Evolutionary conservation across 176 grass and related monocot species (phyloP).

Genomic region (Triticum urartu): DNA sequence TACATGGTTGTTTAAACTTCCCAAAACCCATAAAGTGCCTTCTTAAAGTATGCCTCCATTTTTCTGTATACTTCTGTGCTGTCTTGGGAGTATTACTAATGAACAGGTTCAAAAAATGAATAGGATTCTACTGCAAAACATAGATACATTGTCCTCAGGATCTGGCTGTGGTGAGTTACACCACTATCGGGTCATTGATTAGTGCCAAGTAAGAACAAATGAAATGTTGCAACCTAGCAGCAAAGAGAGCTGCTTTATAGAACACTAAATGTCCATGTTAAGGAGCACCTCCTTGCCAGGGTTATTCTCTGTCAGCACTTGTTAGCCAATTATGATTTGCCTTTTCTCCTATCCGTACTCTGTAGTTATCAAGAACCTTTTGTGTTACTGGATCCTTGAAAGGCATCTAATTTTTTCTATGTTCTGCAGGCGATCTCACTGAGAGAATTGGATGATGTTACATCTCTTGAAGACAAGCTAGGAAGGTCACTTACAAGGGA

Average conservation of each 20-base stretch:
- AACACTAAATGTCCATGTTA: slow-evolving; percentile 8
- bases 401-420: neutral
- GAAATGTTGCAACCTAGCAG: slow-evolving; percentile 12
- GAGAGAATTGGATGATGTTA: slow-evolving; percentile 81
- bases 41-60: neutral
- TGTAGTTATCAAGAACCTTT: neutral
- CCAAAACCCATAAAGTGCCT: neutral
- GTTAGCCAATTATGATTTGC: slow-evolving; percentile 7
- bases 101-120: neutral
- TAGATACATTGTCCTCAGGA: neutral
- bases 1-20: neutral
- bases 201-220: neutral
- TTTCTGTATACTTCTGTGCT: slow-evolving; percentile 10
- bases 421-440: slow-evolving; percentile 62
- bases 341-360: neutral
- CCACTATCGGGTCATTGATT: neutral
- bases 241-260: neutral
- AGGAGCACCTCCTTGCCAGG: neutral
- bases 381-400: neutral
- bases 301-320: slow-evolving; percentile 6
- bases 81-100: neutral
- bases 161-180: neutral
- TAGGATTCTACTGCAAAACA: neutral
- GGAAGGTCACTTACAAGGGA: slow-evolving; percentile 71
- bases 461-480: slow-evolving; percentile 79